Evolutionary conservation across 768 basidiomycete species (phyloP).

Genomic region (Phaeolepiota aurea): DNA sequence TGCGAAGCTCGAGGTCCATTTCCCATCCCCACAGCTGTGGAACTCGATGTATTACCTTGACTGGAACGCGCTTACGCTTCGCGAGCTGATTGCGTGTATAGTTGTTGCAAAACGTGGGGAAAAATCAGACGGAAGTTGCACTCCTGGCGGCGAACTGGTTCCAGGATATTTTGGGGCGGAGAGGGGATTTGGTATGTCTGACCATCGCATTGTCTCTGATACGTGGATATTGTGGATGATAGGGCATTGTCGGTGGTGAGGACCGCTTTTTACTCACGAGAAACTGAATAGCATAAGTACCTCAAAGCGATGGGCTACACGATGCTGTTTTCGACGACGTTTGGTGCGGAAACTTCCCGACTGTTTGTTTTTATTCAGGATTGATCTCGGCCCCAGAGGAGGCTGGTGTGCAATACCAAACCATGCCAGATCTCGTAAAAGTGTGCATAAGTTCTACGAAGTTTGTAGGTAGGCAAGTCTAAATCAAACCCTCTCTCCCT

Average conservation of each 20-base stretch:
- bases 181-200: conserved; percentile 20
- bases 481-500: not conserved
- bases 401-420: conserved; percentile 18
- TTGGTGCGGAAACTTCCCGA: too few relatives aligned
- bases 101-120: not conserved
- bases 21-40: not conserved
- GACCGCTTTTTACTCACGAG: not conserved
- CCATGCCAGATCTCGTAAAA: conserved; percentile 23
- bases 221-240: not conserved
- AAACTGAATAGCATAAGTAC: conserved; percentile 13
- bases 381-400: conserved; percentile 10
- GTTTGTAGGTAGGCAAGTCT: not conserved
- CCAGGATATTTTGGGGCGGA: conserved; percentile 7
- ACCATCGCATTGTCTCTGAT: not conserved
- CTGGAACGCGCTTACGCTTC: not conserved
- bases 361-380: too few relatives aligned
- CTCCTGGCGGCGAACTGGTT: conserved; percentile 12
- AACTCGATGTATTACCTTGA: not conserved
- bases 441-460: conserved; percentile 6
- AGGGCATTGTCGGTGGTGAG: conserved; percentile 15
- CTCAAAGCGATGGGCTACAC: conserved; percentile 16
- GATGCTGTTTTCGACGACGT: conserved; percentile 14
- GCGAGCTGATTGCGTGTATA: not conserved
- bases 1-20: too few relatives aligned
- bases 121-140: conserved; percentile 1